Evolutionary conservation across 148 eudicot species (phyloP).

Genomic region (Amaranthus palmeri): DNA sequence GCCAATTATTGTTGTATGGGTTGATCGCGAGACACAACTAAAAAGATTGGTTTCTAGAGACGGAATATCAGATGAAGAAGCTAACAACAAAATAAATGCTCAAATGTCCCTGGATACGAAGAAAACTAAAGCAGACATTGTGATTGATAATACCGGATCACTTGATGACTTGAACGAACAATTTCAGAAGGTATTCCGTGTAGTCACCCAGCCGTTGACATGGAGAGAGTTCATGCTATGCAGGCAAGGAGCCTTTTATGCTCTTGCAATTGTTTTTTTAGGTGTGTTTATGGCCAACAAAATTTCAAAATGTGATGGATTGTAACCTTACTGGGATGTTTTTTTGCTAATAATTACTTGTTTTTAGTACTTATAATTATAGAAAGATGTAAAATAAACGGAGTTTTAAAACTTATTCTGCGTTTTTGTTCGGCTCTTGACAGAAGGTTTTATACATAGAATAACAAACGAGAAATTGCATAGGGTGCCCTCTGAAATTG

Average conservation of each 20-base stretch:
- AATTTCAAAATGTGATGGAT: conserved; percentile 18
- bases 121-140: conserved; percentile 67
- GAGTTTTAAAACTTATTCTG: too few relatives aligned
- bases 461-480: too few relatives aligned
- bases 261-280: conserved; percentile 39
- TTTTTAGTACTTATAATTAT: too few relatives aligned
- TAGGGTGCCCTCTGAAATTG: too few relatives aligned
- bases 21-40: conserved; percentile 80
- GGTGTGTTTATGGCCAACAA: conserved; percentile 43
- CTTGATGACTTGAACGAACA: conserved; percentile 59
- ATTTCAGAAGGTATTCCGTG: conserved; percentile 44
- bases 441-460: too few relatives aligned
- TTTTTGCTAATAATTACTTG: too few relatives aligned
- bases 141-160: conserved; percentile 82
- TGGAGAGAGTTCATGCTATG: conserved; percentile 81
- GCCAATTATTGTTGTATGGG: conserved; percentile 81
- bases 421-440: too few relatives aligned
- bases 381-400: too few relatives aligned
- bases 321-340: conserved; percentile 1
- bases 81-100: conserved; percentile 69
- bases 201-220: conserved; percentile 66
- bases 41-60: conserved; percentile 78
- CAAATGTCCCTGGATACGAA: conserved; percentile 86
- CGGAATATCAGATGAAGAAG: conserved; percentile 60
- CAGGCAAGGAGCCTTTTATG: conserved; percentile 68